These are phyloP conservation scores for Trebouxia gelatinosa DNA, from an alignment of 163 green algal species.

Conservation along the genomic window DNA sequence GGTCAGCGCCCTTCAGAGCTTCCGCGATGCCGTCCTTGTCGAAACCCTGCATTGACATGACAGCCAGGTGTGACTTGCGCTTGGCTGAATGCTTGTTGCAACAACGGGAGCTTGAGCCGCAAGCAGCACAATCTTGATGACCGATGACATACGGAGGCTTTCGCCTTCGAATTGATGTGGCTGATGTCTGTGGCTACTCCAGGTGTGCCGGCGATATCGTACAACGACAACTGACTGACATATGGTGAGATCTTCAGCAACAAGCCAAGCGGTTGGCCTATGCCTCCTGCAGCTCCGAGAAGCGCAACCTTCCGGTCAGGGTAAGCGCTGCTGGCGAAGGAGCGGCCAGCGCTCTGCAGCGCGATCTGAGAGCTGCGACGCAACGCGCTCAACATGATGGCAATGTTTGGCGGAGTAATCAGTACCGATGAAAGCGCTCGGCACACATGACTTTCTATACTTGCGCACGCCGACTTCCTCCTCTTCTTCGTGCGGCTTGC, in stretches of 20 bases:
- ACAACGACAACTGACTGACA: constrained; percentile 90
- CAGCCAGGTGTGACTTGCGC: no score
- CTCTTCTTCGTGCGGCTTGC: no score
- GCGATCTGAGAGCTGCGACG: constrained; percentile 35
- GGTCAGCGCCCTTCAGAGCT: constrained; percentile 79
- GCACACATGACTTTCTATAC: no score
- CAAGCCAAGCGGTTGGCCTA: constrained; percentile 96
- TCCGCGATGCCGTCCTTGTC: constrained; percentile 79
- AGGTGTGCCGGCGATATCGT: constrained; percentile 95
- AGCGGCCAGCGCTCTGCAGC: constrained; percentile 21
- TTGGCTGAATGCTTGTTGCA: no score
- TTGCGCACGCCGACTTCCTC: no score
- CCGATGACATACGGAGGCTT: constrained; percentile 60
- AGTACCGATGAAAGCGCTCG: no score
- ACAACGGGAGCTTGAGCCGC: no score
- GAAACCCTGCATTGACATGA: no score
- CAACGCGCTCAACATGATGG: constrained; percentile 44
- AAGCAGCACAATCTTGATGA: no score
- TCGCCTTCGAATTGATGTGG: constrained; percentile 90
- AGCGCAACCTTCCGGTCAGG: constrained; percentile 88
- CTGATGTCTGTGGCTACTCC: constrained; percentile 93
- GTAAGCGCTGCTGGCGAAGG: constrained; percentile 33
- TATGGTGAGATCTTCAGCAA: constrained; percentile 94
- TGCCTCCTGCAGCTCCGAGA: constrained; percentile 83
- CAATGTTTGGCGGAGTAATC: constrained; percentile 1